These are phyloP conservation scores for Cytospora piceicola DNA, from an alignment of 2,329 filamentous ascomycete genomes.

Conservation along the genomic window DNA sequence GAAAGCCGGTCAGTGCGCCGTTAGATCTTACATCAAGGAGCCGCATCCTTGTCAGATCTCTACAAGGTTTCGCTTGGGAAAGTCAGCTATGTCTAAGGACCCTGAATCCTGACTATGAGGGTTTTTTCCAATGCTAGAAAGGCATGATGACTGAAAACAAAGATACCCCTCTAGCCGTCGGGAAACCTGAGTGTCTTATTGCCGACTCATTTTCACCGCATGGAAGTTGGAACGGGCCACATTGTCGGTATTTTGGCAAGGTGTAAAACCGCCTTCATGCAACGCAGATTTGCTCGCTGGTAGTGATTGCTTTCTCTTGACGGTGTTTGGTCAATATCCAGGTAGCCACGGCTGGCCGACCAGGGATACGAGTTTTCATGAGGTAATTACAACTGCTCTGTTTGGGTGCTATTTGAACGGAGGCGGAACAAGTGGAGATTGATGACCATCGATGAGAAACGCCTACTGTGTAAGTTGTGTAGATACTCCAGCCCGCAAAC, in stretches of 20 bases:
- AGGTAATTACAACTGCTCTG: slow-evolving; percentile 28
- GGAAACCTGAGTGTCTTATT: neutral
- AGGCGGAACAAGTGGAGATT: slow-evolving; percentile 24
- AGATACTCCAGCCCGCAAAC: slow-evolving; percentile 16
- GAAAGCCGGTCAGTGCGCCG: slow-evolving; percentile 5
- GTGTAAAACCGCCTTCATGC: slow-evolving; percentile 13
- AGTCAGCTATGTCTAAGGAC: neutral
- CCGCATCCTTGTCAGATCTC: slow-evolving; percentile 17
- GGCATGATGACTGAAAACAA: neutral
- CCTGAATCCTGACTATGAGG: neutral
- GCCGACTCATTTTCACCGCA: neutral
- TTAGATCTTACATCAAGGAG: slow-evolving; percentile 16
- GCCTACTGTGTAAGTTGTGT: neutral
- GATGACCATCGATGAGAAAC: slow-evolving; percentile 1
- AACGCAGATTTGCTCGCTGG: slow-evolving; percentile 22
- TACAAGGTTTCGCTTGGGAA: neutral
- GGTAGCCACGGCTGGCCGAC: slow-evolving; percentile 3
- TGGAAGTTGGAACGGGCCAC: neutral
- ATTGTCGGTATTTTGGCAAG: neutral
- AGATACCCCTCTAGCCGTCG: neutral
- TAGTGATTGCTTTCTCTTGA: slow-evolving; percentile 9
- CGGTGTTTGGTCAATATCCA: slow-evolving; percentile 14
- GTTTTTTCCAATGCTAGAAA: neutral
- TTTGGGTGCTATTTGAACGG: slow-evolving; percentile 14
- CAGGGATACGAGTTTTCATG: slow-evolving; percentile 20